Evolutionary conservation across 148 eudicot species (phyloP), one percentile per base, ranked within the genome.

Genomic region (Nepenthes mirabilis): DNA sequence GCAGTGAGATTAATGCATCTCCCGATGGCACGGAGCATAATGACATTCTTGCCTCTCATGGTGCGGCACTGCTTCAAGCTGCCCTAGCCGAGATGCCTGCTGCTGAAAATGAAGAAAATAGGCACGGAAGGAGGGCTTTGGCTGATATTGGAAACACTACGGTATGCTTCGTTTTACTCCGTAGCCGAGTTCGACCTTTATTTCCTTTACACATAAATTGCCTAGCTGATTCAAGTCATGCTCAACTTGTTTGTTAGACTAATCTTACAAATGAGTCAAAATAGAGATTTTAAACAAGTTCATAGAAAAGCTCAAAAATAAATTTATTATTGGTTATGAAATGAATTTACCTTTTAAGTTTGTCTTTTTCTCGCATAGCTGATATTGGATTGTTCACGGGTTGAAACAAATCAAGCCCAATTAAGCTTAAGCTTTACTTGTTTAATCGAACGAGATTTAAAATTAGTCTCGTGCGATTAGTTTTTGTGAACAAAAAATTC

Each of bases 131-230:
- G 75, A 93, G 83, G 82, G 82, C 98, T 55, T 70, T 93, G 66
- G 76, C 94, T 8, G 98, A 93, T 76, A 93, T 93, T 52, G 98
- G 98, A 60, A 93, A 93, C 67, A 79, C 80, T 33, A 35, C 62
- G 66, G 97, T 91, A 86, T 55, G 56, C 1, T 37, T 52, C 23
- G 43, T 40, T 43, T 13, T 23, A 23, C 23, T 23, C 23, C 23
- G 23, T 23, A 23, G 23, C 37, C 13, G 6, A 58, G 9, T n/a
- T 34, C 56, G 47, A 14, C 23, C 23, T 23, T 34, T 14, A 2
- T 57, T 40, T 45, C 47, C 68, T 58, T 23, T 23, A 23, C 0
- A 23, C 23, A 23, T 23, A 23, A 23, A 23, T 23, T 23, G 23
- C 23, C 23, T 0, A 23, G 23, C 23, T 23, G 23, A 2, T 64